Conservation (phyloP, 2,329 filamentous ascomycete species). For the Westerdykella ornata region DNA sequence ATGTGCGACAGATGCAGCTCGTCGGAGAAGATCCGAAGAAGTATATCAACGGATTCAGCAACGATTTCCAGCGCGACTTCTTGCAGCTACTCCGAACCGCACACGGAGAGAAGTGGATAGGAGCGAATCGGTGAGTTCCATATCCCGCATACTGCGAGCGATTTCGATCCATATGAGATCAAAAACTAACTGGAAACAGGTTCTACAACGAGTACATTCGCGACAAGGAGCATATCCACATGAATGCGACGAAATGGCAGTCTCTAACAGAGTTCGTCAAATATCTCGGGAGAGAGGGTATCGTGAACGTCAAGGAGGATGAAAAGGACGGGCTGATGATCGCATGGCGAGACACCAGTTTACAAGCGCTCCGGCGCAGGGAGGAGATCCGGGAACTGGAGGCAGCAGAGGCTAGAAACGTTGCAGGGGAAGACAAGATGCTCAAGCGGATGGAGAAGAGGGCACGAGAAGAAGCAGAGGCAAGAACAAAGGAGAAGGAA, state of each 20-base stretch:
- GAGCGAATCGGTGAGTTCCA: constrained; percentile 60
- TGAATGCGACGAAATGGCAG: constrained; percentile 89
- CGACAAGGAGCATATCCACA: constrained; percentile 66
- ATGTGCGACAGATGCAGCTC: constrained; percentile 81
- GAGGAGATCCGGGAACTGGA: constrained; percentile 80
- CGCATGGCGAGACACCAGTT: constrained; percentile 85
- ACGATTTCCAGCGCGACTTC: constrained; percentile 76
- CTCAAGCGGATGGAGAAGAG: constrained; percentile 77
- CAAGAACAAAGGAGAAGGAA: constrained; percentile 37
- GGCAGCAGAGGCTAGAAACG: constrained; percentile 80
- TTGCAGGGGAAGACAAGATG: constrained; percentile 77
- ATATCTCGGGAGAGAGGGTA: constrained; percentile 73
- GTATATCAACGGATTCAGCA: constrained; percentile 73
- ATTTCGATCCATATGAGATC: too few species aligned
- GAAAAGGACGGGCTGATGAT: constrained; percentile 80
- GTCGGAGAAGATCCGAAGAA: constrained; percentile 84
- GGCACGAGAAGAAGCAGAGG: constrained; percentile 54
- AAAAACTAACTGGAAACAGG: too few species aligned
- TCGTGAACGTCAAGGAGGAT: constrained; percentile 79
- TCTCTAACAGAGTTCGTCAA: constrained; percentile 87
- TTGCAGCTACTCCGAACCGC: constrained; percentile 68
- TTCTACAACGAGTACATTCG: constrained; percentile 95
- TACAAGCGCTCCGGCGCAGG: constrained; percentile 71
- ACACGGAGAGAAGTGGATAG: constrained; percentile 84
- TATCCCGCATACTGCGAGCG: too few species aligned